Percentiles rank a stretch among this genome's conserved stretches.
phyloP scores from a whole-genome alignment of 106 monocot genomes.

The Apostasia ramifera region DNA sequence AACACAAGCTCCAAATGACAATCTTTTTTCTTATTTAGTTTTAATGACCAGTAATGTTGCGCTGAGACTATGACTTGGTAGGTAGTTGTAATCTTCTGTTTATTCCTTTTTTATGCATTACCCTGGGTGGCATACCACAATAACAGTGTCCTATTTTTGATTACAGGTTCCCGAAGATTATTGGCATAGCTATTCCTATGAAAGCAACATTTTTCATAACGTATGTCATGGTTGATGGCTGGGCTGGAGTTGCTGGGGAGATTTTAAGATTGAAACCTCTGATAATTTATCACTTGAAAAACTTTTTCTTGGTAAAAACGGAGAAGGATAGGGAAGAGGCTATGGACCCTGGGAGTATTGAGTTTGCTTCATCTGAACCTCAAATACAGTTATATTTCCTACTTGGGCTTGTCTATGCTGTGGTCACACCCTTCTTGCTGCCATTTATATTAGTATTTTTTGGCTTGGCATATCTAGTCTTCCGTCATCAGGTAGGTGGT shows the following conservation, averaged over 20 bases:
- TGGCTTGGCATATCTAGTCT: conserved; percentile 55
- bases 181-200: conserved; percentile 67
- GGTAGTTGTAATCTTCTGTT: too few relatives aligned
- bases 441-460: conserved; percentile 75
- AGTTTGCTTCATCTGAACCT: conserved; percentile 48
- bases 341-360: conserved; percentile 76
- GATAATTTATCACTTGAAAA: conserved; percentile 61
- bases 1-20: too few relatives aligned
- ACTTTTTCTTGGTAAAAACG: conserved; percentile 72
- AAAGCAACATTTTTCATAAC: conserved; percentile 86
- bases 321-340: conserved; percentile 75
- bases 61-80: too few relatives aligned
- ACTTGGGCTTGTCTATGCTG: conserved; percentile 77
- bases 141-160: too few relatives aligned
- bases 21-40: too few relatives aligned
- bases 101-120: too few relatives aligned
- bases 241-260: conserved; percentile 77
- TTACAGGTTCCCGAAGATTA: conserved; percentile 58
- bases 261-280: conserved; percentile 63
- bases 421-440: conserved; percentile 63
- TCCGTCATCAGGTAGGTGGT: conserved; percentile 63
- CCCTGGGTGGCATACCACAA: too few relatives aligned
- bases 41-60: too few relatives aligned
- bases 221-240: conserved; percentile 82
- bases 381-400: conserved; percentile 72